Percentiles rank a stretch among this genome's conserved stretches.
Conservation (phyloP, 2,329 filamentous ascomycete species). For the Fusarium cyanostomum region DNA sequence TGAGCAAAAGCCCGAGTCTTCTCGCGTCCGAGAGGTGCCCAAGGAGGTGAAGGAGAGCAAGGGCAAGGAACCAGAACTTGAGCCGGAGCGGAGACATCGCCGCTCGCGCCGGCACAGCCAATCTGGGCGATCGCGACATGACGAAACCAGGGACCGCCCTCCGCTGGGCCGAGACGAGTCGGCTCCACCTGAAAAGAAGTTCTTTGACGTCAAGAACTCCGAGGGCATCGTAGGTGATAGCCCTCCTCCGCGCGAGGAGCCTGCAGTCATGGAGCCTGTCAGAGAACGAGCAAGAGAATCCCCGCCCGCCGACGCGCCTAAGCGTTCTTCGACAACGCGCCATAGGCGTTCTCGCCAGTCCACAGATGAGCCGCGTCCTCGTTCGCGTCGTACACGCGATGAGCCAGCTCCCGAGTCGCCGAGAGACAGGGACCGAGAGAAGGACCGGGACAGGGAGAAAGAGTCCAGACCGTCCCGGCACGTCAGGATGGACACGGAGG, state of each 20-base stretch:
- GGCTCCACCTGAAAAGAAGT: conserved; percentile 48
- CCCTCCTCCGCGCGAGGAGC: conserved; percentile 40
- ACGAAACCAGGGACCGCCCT: conserved; percentile 44
- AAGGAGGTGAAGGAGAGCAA: conserved; percentile 37
- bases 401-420: conserved; percentile 25
- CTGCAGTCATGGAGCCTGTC: conserved; percentile 24
- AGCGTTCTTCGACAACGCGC: conserved; percentile 41
- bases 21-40: conserved; percentile 11
- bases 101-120: conserved; percentile 56
- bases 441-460: conserved; percentile 17
- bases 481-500: conserved; percentile 46
- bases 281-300: conserved; percentile 40
- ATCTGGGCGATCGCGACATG: conserved; percentile 47
- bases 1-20: conserved; percentile 35
- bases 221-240: conserved; percentile 47
- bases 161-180: conserved; percentile 39
- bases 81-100: conserved; percentile 46
- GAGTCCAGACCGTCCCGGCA: conserved; percentile 32
- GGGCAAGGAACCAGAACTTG: conserved; percentile 43
- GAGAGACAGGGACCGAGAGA: conserved; percentile 16
- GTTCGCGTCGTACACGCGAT: conserved; percentile 36
- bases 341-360: conserved; percentile 30
- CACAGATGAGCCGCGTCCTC: conserved; percentile 35
- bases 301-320: conserved; percentile 43
- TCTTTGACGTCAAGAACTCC: conserved; percentile 54